phyloP scores from a whole-genome alignment of 257 asterid species.

The Coffea eugenioides region DNA sequence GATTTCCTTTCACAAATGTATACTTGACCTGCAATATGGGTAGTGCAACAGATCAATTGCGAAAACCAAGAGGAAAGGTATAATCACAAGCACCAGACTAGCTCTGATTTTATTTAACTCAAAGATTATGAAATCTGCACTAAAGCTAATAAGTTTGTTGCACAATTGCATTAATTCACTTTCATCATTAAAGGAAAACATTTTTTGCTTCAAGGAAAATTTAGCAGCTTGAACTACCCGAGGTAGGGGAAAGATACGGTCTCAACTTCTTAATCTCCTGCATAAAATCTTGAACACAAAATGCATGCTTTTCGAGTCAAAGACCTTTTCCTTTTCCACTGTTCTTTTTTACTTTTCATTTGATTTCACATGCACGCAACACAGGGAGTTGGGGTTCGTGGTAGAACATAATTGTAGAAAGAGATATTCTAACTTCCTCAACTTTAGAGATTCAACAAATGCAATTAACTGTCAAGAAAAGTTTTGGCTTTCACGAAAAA shows the following conservation, averaged over 20 bases:
- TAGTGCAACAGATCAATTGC: neutral
- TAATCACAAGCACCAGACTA: neutral
- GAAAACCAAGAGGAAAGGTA: neutral
- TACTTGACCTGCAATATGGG: slow-evolving; percentile 58
- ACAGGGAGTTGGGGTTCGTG: neutral
- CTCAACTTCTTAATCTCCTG: neutral
- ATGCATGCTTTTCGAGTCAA: neutral
- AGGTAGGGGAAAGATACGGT: neutral
- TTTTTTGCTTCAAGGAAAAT: neutral
- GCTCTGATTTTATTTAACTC: neutral
- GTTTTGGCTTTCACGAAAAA: neutral
- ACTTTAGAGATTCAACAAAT: neutral
- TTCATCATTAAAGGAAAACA: neutral
- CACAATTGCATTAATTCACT: neutral
- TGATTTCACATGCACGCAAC: neutral
- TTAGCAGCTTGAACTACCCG: no score
- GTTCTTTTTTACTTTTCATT: neutral
- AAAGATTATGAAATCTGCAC: neutral
- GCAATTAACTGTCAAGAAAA: neutral
- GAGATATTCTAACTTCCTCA: neutral
- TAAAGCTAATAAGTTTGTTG: neutral
- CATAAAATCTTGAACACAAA: neutral
- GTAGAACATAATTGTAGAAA: neutral
- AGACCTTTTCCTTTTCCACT: neutral
- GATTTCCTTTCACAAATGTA: slow-evolving; percentile 54